phyloP scores from a whole-genome alignment of 2,329 filamentous ascomycete species.

The Phyllosticta citriasiana region DNA sequence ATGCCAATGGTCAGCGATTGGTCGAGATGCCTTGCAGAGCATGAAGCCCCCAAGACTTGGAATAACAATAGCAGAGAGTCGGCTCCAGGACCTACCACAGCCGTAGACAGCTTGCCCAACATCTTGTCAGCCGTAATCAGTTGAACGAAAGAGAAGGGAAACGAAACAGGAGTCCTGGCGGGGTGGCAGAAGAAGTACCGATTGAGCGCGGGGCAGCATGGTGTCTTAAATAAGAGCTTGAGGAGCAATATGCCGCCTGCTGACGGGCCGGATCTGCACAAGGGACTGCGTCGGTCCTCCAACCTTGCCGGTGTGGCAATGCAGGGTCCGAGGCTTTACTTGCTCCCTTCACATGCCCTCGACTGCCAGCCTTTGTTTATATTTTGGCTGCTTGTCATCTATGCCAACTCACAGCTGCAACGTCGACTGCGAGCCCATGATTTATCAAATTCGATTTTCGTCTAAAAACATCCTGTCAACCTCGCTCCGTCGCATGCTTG shows the following conservation, averaged over 20 bases:
- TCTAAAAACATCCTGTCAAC: neutral
- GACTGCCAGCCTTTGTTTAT: neutral
- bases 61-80: no score
- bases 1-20: neutral
- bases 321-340: neutral
- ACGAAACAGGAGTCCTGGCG: neutral
- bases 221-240: constrained; percentile 4
- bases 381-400: neutral
- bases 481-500: neutral
- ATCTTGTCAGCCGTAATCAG: neutral
- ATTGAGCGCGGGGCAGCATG: neutral
- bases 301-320: neutral
- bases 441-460: neutral
- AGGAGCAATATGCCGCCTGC: neutral
- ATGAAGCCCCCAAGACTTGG: neutral
- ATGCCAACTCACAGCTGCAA: neutral
- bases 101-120: constrained; percentile 6
- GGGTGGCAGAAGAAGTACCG: neutral
- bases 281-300: neutral
- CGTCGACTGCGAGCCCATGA: neutral
- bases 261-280: neutral
- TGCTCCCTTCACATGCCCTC: neutral
- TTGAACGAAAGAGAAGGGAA: neutral
- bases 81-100: constrained; percentile 3
- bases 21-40: neutral